phyloP scores from a whole-genome alignment of 352 stramenopile genomes.

The Globisporangium megalacanthum region DNA sequence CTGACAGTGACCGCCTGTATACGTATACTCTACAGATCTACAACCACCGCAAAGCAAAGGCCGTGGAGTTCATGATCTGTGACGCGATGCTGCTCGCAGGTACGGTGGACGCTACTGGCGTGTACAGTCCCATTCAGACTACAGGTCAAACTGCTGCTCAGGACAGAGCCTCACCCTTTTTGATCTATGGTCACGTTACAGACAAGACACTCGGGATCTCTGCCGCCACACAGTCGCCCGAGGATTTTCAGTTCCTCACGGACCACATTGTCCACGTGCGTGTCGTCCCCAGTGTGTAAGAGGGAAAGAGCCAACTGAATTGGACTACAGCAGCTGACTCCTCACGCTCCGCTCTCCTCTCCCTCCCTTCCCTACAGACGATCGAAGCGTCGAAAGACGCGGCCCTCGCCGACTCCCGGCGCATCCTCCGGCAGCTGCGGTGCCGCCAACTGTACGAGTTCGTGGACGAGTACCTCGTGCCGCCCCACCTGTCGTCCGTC shows the following conservation, averaged over 20 bases:
- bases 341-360: no score
- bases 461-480: conserved; percentile 77
- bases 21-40: conserved; percentile 78
- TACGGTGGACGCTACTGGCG: no score
- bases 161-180: no score
- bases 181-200: conserved; percentile 2
- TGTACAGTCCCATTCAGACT: no score
- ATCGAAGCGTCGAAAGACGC: conserved; percentile 76
- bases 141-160: no score
- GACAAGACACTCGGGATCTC: conserved; percentile 73
- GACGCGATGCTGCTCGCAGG: conserved; percentile 75
- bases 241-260: conserved; percentile 72
- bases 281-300: background rate
- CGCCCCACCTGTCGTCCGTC: conserved; percentile 36
- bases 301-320: background rate
- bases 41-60: conserved; percentile 86
- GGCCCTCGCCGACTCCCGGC: conserved; percentile 36
- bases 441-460: conserved; percentile 78
- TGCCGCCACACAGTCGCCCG: conserved; percentile 46
- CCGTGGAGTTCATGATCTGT: conserved; percentile 89
- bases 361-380: conserved; percentile 16
- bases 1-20: background rate
- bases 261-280: conserved; percentile 70
- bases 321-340: background rate
- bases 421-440: conserved; percentile 72